phyloP scores from a whole-genome alignment of 2,329 filamentous ascomycete genomes.

The Fusarium scirpi region DNA sequence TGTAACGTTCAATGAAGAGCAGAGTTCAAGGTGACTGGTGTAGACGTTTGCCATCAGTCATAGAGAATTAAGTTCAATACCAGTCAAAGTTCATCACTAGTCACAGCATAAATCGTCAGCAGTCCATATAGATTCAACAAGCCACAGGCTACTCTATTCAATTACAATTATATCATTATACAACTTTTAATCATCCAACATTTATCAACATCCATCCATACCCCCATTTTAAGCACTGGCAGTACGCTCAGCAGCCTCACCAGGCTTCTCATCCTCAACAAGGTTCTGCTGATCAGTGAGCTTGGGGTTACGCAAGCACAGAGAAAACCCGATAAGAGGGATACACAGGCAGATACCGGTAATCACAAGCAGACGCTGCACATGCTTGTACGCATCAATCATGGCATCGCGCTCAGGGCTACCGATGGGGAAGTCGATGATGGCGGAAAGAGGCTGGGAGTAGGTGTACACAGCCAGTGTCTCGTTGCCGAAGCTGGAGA shows the following conservation, averaged over 20 bases:
- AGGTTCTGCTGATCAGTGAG: constrained; percentile 60
- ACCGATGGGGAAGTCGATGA: constrained; percentile 55
- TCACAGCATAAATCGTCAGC: neutral
- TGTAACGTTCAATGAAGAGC: no score
- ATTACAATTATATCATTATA: constrained; percentile 29
- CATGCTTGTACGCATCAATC: constrained; percentile 59
- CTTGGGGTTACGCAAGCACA: constrained; percentile 59
- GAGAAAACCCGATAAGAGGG: constrained; percentile 60
- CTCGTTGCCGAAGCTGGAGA: constrained; percentile 50
- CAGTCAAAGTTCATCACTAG: neutral
- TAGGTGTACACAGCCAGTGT: constrained; percentile 55
- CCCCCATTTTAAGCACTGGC: constrained; percentile 6
- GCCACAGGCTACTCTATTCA: constrained; percentile 14
- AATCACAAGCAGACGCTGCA: constrained; percentile 61
- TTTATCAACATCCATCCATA: neutral
- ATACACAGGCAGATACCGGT: constrained; percentile 63
- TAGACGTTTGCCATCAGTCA: no score
- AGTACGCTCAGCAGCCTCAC: constrained; percentile 12
- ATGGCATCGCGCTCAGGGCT: constrained; percentile 58
- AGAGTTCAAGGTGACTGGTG: no score
- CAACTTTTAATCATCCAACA: constrained; percentile 2
- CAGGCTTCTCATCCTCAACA: constrained; percentile 50
- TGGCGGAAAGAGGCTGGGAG: constrained; percentile 52
- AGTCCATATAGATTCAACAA: neutral
- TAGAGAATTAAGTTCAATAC: no score